phyloP scores from a whole-genome alignment of 176 grass and related monocot genomes.

The Themeda triandra region DNA sequence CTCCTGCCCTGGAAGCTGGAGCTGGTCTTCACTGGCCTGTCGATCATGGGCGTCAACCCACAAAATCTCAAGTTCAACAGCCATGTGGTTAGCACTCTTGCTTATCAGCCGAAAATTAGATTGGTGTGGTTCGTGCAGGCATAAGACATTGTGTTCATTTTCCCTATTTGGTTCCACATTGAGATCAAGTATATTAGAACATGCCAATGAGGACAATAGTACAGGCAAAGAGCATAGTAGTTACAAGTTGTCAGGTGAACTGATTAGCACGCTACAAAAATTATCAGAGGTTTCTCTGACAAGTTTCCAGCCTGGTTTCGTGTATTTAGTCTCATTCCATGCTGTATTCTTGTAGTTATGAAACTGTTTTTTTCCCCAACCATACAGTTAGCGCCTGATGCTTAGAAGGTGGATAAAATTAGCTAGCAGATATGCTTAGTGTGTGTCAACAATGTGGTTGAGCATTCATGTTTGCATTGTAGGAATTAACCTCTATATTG shows the following conservation, averaged over 20 bases:
- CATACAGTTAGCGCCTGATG: background rate
- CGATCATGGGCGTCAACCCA: slow-evolving; percentile 84
- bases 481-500: background rate
- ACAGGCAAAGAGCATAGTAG: background rate
- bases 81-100: slow-evolving; percentile 69
- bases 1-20: slow-evolving; percentile 87
- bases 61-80: slow-evolving; percentile 75
- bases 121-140: background rate
- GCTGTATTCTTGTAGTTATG: too few relatives aligned
- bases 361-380: background rate
- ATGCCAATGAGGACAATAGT: background rate
- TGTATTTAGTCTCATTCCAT: background rate
- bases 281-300: background rate
- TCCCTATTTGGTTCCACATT: background rate
- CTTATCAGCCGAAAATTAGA: background rate
- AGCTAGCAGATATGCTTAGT: too few relatives aligned
- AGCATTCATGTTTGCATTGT: too few relatives aligned
- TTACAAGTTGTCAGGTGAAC: background rate
- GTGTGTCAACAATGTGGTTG: too few relatives aligned
- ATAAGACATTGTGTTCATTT: background rate
- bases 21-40: slow-evolving; percentile 78
- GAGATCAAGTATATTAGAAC: too few relatives aligned
- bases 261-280: background rate
- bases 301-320: background rate
- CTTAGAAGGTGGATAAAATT: background rate